Base-by-base conservation (phyloP, 1,139 yeast genomes). In the Pichia sp. region DNA sequence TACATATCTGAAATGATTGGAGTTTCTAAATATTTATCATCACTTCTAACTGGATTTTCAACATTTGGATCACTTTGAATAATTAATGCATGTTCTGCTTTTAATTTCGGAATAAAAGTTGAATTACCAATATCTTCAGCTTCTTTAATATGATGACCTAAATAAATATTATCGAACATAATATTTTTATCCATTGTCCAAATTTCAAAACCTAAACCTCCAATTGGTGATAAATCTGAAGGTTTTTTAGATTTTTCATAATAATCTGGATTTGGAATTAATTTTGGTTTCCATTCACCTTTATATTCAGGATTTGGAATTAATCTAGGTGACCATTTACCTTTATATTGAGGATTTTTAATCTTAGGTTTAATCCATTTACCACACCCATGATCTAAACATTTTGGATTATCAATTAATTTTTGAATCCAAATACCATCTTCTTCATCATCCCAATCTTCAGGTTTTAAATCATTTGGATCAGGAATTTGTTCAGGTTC, bases 361-460 rank as follows among this genome's bases (percentile, higher is more conserved):
- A 87, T 69, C 53, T 69, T 51, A 27, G 89, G 92, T 8, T 86
- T 75, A 42, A 64, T 64, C 85, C 85, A 81, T 48, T 68, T 65
- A 33, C 97, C 97, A 65, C 97, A 89, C 3, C 96, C 96, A 43
- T 71, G 71, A 11, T 57, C 55, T 36, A 66, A 70, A 65, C 97
- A 89, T 49, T 69, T 77, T 6, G 96, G 96, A 62, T 89, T 89
- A 32, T 67, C 67, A 37, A 87, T 69, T 43, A 71, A 63, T 12
- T 89, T 89, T 3, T 90, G 82, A 37, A 70, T 59, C 90, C 94
- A 89, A 55, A 74, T 80, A 5, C 96, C 96, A 59, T 87, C 95
- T 59, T 83, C 90, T 51, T 80, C 89, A 29, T 85, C 95, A 56
- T 84, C 85, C 96, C 96, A 87, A 56, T 74, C 82, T 36, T 69